phyloP scores from a whole-genome alignment of 345 rosid species.

The Theobroma cacao region DNA sequence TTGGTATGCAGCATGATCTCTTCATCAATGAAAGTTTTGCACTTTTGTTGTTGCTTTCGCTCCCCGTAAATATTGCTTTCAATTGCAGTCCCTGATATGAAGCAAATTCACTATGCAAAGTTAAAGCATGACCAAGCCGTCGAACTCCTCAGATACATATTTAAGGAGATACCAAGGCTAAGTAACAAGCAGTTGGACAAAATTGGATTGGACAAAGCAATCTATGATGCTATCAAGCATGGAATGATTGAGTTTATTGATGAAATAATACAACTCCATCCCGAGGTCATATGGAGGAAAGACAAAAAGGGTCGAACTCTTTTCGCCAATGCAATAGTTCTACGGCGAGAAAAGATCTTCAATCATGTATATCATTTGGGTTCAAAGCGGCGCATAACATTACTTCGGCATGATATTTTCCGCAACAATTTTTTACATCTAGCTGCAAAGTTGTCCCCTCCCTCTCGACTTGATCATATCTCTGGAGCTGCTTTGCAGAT shows the following conservation, averaged over 20 bases:
- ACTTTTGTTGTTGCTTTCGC: background rate
- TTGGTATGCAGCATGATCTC: background rate
- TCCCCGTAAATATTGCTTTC: background rate
- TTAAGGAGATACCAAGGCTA: conserved; percentile 4
- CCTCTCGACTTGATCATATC: conserved; percentile 10
- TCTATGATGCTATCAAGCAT: conserved; percentile 17
- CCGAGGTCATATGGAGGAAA: conserved; percentile 19
- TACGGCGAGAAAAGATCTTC: conserved; percentile 18
- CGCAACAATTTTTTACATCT: conserved; percentile 19
- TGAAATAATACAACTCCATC: conserved; percentile 7
- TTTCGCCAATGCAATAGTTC: conserved; percentile 20
- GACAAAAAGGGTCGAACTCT: conserved; percentile 14
- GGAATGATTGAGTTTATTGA: conserved; percentile 16
- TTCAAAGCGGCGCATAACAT: background rate
- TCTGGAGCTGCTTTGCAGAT: conserved; percentile 33
- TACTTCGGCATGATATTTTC: background rate
- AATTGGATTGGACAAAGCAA: conserved; percentile 15
- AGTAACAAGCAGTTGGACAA: background rate
- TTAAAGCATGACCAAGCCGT: conserved; percentile 6
- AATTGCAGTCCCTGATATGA: background rate
- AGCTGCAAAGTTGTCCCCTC: conserved; percentile 23
- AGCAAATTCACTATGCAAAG: conserved; percentile 4
- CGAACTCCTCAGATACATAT: background rate
- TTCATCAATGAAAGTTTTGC: background rate
- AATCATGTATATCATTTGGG: conserved; percentile 9